These are phyloP conservation scores for Phytopythium chamaehyphon DNA, from an alignment of 352 stramenopile genomes.

Conservation along the genomic window DNA sequence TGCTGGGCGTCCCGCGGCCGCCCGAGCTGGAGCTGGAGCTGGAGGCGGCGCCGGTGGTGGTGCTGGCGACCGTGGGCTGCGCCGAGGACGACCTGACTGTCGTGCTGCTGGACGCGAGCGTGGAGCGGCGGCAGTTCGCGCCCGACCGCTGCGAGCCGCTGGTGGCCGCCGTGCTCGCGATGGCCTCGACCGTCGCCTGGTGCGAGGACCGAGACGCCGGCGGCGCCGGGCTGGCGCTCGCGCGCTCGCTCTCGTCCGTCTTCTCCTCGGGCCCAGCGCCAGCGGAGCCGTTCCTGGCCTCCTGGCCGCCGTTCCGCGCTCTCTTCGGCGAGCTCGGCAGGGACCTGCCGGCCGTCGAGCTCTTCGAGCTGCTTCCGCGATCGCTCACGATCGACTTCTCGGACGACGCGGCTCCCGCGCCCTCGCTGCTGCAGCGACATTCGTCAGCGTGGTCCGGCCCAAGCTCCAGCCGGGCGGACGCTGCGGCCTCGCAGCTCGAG, in stretches of 20 bases:
- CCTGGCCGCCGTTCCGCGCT: conserved; percentile 33
- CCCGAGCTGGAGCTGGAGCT: too few species aligned
- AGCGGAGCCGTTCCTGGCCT: conserved; percentile 4
- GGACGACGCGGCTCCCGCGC: conserved; percentile 10
- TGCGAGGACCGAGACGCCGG: neutral
- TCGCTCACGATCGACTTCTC: conserved; percentile 54
- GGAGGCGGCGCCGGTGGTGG: too few species aligned
- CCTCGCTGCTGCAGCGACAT: neutral
- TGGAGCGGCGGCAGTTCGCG: neutral
- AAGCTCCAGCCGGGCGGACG: neutral
- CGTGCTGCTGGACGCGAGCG: conserved; percentile 44
- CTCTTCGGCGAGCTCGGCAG: conserved; percentile 39
- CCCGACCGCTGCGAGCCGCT: conserved; percentile 16
- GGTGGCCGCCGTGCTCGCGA: conserved; percentile 44
- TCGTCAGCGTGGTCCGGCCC: too few species aligned
- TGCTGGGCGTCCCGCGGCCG: conserved; percentile 12
- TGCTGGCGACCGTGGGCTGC: conserved; percentile 8
- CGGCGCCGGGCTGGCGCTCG: neutral
- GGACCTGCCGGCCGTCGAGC: conserved; percentile 42
- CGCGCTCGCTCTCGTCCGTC: neutral
- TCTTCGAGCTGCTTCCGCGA: conserved; percentile 57
- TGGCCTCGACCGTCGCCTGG: conserved; percentile 30
- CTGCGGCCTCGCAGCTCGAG: neutral
- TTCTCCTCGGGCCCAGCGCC: neutral
- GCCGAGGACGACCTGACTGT: conserved; percentile 47